Base-by-base conservation (phyloP, 2,329 filamentous ascomycete genomes). In the Aspergillus fumigatiaffinis region DNA sequence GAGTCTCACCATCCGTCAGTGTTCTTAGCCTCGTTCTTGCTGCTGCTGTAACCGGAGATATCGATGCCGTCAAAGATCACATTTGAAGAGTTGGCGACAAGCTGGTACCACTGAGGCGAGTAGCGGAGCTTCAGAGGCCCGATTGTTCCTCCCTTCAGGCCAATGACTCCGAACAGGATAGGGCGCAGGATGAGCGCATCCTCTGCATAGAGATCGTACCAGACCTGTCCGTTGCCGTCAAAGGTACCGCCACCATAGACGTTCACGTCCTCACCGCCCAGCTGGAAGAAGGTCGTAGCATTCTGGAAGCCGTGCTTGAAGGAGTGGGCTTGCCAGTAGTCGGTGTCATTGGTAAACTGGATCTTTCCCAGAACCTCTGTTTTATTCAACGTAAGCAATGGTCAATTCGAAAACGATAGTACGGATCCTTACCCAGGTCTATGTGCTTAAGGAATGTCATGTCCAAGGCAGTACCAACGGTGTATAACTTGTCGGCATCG, bases 241-340 rank as follows among this genome's bases (percentile, higher is more conserved):
- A 88, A 71, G 9, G 79, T 84, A 47, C 84, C 84, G 17, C 82
- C 84, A 0, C 87, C 88, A 59, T 87, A 90, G 49, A 90, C 80
- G 57, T 88, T 86, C 10, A 90, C 83, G 71, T 84, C 85, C 21
- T 80, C 75, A 29, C 87, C 87, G 44, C 87, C 86, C 41, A 87
- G 79, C 67, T 85, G 81, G 78, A 86, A 89, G 76, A 89, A 88
- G 1, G 84, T 84, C 0, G 84, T 86, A 4, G 82, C 81, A 60
- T 88, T 88, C 64, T 90, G 87, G 73, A 84, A 90, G 5, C 75
- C 76, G 26, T 86, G 85, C 55, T 81, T 80, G 77, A 89, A 89
- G 46, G 80, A 78, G 65, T 88, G 80, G 8, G 78, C 79, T 60
- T 86, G 80, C 87, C 87, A 90, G 72, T 89, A 90, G 62, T 84